Conservation (phyloP, 768 basidiomycete genomes). For the Calocera cornea region DNA sequence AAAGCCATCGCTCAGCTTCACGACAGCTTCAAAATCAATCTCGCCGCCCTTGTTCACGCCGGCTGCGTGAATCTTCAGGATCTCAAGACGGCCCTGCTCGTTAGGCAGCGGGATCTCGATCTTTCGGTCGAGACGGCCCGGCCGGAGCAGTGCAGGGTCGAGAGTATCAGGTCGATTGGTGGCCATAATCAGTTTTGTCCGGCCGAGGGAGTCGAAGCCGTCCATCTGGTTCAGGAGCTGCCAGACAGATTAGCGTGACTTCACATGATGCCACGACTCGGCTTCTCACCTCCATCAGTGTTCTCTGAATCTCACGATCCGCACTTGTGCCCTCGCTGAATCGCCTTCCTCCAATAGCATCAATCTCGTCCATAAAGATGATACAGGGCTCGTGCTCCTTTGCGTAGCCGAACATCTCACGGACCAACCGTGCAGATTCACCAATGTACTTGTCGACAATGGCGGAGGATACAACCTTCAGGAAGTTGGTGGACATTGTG, state of each 20-base stretch:
- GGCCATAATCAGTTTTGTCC: slow-evolving; percentile 98
- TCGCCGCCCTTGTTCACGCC: slow-evolving; percentile 92
- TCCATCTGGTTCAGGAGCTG: slow-evolving; percentile 98
- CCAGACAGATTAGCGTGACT: neutral
- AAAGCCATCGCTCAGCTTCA: slow-evolving; percentile 81
- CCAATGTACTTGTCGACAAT: slow-evolving; percentile 99
- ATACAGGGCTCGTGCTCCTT: slow-evolving; percentile 96
- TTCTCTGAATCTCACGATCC: slow-evolving; percentile 96
- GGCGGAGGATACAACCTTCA: slow-evolving; percentile 96
- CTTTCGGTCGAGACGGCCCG: slow-evolving; percentile 91
- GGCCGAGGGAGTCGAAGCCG: slow-evolving; percentile 92
- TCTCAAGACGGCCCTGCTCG: slow-evolving; percentile 89
- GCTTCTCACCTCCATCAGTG: slow-evolving; percentile 75
- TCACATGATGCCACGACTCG: neutral
- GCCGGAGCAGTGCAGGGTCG: slow-evolving; percentile 90
- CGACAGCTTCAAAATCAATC: slow-evolving; percentile 95
- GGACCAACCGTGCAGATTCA: slow-evolving; percentile 86
- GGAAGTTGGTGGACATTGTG: slow-evolving; percentile 87
- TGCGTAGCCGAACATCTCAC: slow-evolving; percentile 99
- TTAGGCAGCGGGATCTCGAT: slow-evolving; percentile 97
- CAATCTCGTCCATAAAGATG: slow-evolving; percentile 97
- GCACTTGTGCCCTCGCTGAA: slow-evolving; percentile 95
- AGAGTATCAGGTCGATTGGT: slow-evolving; percentile 97
- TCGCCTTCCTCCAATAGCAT: slow-evolving; percentile 86
- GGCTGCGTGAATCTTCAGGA: slow-evolving; percentile 90